A percentile compares a stretch with the other conserved stretches of the same genome.
Evolutionary conservation across 2,329 filamentous ascomycete species (phyloP).

Genomic region (Paramyrothecium sp.): DNA sequence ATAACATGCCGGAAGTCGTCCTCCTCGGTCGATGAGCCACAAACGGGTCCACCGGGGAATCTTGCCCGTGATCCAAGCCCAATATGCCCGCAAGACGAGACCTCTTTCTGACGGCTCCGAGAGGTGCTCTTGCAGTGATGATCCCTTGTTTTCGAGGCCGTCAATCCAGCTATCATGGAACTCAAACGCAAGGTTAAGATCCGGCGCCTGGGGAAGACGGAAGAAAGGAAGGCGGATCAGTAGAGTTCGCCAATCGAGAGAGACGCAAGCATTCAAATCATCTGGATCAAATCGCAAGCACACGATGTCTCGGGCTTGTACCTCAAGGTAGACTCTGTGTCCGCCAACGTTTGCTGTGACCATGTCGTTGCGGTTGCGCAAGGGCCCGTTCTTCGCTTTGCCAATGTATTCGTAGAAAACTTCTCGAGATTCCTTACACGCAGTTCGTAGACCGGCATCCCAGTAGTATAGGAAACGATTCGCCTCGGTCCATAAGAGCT

Average conservation of each 20-base stretch:
- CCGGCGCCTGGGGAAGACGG: not conserved
- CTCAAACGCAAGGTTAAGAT: conserved; percentile 2
- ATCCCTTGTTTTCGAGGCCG: not conserved
- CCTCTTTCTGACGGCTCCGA: conserved; percentile 1
- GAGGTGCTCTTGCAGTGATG: not conserved
- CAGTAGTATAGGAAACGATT: conserved; percentile 1
- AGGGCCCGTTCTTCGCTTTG: not conserved
- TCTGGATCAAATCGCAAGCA: not conserved
- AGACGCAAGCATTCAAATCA: not conserved
- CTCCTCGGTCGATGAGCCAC: conserved; percentile 6
- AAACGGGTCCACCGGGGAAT: conserved; percentile 2
- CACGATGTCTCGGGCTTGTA: not conserved
- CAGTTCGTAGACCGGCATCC: conserved; percentile 1
- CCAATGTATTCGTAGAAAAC: not conserved
- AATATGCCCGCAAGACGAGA: conserved; percentile 1
- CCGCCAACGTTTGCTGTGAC: not conserved
- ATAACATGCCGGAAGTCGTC: not conserved
- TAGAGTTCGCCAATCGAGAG: not conserved
- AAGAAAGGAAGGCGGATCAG: conserved; percentile 3
- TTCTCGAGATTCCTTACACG: conserved; percentile 1
- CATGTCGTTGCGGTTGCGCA: not conserved
- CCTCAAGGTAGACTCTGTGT: not conserved
- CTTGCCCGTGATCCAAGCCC: not conserved
- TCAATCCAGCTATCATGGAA: conserved; percentile 1
- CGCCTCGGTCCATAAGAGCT: not conserved